phyloP scores from a whole-genome alignment of 1,284 basidiomycete species.

The Ceratobasidium sp. region DNA sequence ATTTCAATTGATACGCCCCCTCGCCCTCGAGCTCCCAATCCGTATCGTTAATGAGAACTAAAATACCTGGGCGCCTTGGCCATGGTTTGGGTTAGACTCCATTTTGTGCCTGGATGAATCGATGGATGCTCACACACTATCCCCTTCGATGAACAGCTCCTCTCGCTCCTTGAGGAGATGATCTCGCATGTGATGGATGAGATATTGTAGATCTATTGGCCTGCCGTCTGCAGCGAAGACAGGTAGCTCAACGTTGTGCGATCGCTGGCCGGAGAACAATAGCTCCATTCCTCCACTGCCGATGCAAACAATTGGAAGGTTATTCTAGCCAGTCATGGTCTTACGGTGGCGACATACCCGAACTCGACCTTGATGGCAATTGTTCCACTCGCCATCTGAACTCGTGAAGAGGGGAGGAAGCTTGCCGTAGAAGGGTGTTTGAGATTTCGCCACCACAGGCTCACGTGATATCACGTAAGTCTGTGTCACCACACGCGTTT shows the following conservation, averaged over 20 bases:
- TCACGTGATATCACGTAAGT: neutral
- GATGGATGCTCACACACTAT: slow-evolving; percentile 79
- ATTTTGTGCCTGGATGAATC: neutral
- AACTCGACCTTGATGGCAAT: slow-evolving; percentile 52
- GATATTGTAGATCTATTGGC: slow-evolving; percentile 73
- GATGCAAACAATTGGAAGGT: neutral
- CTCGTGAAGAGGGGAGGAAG: neutral
- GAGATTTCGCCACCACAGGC: neutral
- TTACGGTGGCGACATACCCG: slow-evolving; percentile 51
- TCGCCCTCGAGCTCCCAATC: slow-evolving; percentile 99
- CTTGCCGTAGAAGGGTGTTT: neutral
- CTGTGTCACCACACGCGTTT: too few species aligned
- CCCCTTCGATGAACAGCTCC: slow-evolving; percentile 90
- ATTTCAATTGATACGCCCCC: slow-evolving; percentile 82
- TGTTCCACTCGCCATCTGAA: slow-evolving; percentile 5
- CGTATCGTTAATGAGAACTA: slow-evolving; percentile 95
- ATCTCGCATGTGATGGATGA: slow-evolving; percentile 83
- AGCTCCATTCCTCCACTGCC: slow-evolving; percentile 81
- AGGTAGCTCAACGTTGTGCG: slow-evolving; percentile 72
- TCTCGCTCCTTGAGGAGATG: slow-evolving; percentile 84
- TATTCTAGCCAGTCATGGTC: neutral
- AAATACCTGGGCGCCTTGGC: slow-evolving; percentile 89
- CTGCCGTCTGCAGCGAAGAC: slow-evolving; percentile 55
- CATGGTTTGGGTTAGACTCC: neutral
- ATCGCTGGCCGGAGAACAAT: slow-evolving; percentile 75